Evolutionary conservation across 1,284 basidiomycete species (phyloP), one percentile per base, ranked within the genome.

Genomic region (Fomitopsis palustris): DNA sequence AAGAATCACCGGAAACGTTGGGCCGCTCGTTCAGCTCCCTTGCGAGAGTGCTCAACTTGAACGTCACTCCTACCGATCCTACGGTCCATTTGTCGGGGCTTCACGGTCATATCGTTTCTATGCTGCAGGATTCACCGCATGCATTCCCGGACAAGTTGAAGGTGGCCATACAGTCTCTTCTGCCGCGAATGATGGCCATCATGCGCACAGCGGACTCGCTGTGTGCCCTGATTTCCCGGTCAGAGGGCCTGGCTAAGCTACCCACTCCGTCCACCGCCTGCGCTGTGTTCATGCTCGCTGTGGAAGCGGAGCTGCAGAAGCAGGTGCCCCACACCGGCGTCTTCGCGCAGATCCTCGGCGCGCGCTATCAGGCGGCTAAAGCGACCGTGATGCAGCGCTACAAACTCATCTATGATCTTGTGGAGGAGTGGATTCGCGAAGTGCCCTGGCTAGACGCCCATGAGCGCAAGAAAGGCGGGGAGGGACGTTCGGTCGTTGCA

Each of bases 271-370:
- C 85, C 10, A 85, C 83, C 1, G 86, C 88, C 2, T 86, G 85
- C 65, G 90, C 88, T 7, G 70, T 88, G 14, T 75, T 90, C 62
- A 78, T 92, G n/a, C 78, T 92, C 56, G 81, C 87, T 0, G 71
- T 92, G 43, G 90, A 93, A 74, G 86, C 83, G 3, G 84, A 87
- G 65, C 72, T 75, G 1, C 80, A 82, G 29, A 70, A 76, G n/a
- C 75, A 81, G 3, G 73, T 89, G 31, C 81, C 84, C 45, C 76
- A 82, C 55, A 72, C 84, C 14, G 76, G 77, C 14, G 78, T 81
- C 7, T 76, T 93, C 43, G 79, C 85, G 12, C 76, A 79, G 41
- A 77, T 72, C 21, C 78, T 93, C 35, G 86, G 81, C 3, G 63
- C 71, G 25, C 76, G 81, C 27, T 76, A 82, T 58, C 78, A 80